These are phyloP conservation scores for Pyrenopolyporus hunteri DNA, from an alignment of 495 filamentous ascomycete species.

Conservation along the genomic window DNA sequence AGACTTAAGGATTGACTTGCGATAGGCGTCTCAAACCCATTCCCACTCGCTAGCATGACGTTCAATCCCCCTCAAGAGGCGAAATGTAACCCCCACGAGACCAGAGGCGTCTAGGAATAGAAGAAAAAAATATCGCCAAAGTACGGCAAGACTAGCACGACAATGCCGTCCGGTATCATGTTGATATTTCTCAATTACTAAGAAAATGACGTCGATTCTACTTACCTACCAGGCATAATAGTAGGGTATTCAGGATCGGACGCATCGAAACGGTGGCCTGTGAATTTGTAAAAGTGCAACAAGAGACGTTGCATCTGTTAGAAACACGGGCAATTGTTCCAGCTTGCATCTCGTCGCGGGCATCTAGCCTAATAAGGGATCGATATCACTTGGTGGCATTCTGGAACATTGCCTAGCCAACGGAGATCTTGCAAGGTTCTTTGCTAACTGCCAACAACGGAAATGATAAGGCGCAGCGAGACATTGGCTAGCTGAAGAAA, in stretches of 20 bases:
- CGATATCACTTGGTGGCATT: constrained; percentile 1
- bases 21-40: constrained; percentile 18
- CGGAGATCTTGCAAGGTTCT: constrained; percentile 3
- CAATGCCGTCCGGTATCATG: constrained; percentile 10
- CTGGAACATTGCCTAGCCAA: background rate
- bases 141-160: constrained; percentile 15
- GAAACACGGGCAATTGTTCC: background rate
- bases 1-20: constrained; percentile 21
- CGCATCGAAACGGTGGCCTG: too few relatives aligned
- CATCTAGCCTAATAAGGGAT: constrained; percentile 27
- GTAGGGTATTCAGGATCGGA: background rate
- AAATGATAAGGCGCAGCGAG: constrained; percentile 19
- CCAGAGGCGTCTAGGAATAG: constrained; percentile 22
- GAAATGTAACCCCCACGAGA: constrained; percentile 35
- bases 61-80: constrained; percentile 26
- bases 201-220: background rate
- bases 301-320: background rate
- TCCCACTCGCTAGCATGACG: constrained; percentile 26
- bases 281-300: background rate
- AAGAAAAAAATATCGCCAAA: constrained; percentile 19
- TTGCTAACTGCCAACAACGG: constrained; percentile 25
- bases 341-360: constrained; percentile 22
- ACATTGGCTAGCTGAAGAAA: constrained; percentile 32
- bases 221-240: too few relatives aligned
- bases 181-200: background rate